Conservation (phyloP, 225 moss, liverwort and hornwort species). For the Climacium dendroides region DNA sequence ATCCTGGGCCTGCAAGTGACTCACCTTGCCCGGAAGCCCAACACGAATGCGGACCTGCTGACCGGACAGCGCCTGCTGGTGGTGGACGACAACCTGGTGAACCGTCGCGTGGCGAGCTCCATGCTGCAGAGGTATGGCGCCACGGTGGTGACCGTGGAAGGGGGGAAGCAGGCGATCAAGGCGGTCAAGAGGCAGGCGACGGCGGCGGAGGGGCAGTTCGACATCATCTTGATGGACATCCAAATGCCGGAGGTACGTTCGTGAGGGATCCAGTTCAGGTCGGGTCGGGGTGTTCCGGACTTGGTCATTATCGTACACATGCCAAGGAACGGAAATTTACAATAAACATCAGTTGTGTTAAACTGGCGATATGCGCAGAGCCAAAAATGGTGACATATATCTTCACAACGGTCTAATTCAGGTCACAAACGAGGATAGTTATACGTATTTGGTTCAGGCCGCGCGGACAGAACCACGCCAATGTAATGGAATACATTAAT, state of each 20-base stretch:
- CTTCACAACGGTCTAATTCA: background rate
- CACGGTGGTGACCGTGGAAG: constrained; percentile 49
- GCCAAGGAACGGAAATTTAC: background rate
- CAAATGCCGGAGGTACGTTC: constrained; percentile 95
- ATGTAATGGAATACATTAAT: background rate
- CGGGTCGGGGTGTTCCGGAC: background rate
- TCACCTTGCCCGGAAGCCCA: constrained; percentile 2
- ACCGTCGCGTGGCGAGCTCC: constrained; percentile 71
- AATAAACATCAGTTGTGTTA: background rate
- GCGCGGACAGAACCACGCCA: no score
- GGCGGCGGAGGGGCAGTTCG: constrained; percentile 31
- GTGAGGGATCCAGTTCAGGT: background rate
- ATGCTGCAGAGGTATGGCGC: constrained; percentile 87
- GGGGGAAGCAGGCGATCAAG: constrained; percentile 50
- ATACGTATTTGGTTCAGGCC: no score
- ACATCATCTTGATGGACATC: constrained; percentile 94
- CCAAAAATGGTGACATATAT: background rate
- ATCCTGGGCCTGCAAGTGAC: constrained; percentile 25
- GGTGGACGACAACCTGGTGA: constrained; percentile 89
- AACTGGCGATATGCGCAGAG: background rate
- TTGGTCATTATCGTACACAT: background rate
- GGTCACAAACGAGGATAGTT: background rate
- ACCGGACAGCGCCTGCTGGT: constrained; percentile 62
- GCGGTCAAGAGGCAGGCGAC: constrained; percentile 40
- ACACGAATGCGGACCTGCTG: constrained; percentile 50